phyloP scores from a whole-genome alignment of 2,329 filamentous ascomycete genomes.

The Dendrostoma leiphaemia region DNA sequence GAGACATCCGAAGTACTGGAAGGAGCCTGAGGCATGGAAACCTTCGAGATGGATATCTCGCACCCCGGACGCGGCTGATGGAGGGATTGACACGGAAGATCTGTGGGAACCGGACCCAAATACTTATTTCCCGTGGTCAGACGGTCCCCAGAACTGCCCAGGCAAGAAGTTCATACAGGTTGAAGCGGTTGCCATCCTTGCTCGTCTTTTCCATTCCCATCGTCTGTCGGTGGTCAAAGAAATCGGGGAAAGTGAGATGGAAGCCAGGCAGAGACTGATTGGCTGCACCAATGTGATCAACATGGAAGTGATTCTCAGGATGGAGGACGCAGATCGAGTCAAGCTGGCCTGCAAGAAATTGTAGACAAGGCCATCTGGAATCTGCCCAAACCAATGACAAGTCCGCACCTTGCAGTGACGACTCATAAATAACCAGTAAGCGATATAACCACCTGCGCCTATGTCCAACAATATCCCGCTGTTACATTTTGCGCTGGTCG shows the following conservation, averaged over 20 bases:
- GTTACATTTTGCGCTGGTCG: no score
- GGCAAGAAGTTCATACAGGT: slow-evolving; percentile 23
- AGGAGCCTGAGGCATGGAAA: slow-evolving; percentile 4
- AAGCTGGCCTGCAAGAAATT: slow-evolving; percentile 14
- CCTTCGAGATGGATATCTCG: slow-evolving; percentile 19
- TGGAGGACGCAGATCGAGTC: slow-evolving; percentile 21
- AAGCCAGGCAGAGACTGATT: slow-evolving; percentile 5
- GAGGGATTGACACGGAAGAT: not conserved
- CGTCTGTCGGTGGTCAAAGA: slow-evolving; percentile 13
- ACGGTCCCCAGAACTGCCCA: slow-evolving; percentile 22
- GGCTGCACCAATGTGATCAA: slow-evolving; percentile 21
- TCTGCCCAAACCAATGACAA: no score
- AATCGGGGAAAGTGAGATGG: slow-evolving; percentile 12
- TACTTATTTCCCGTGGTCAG: slow-evolving; percentile 22
- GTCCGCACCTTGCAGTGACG: no score
- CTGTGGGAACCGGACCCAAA: slow-evolving; percentile 11
- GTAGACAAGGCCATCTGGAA: not conserved
- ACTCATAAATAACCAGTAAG: not conserved
- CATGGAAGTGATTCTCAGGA: slow-evolving; percentile 21
- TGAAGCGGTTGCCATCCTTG: slow-evolving; percentile 21
- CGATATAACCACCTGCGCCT: no score
- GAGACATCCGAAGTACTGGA: slow-evolving; percentile 16
- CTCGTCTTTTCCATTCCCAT: slow-evolving; percentile 17
- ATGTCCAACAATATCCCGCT: no score
- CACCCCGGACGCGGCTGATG: not conserved